A percentile compares a stretch with the other conserved stretches of the same genome.
These are phyloP conservation scores for Cercospora canescens DNA, from an alignment of 2,329 filamentous ascomycete species.

Conservation along the genomic window DNA sequence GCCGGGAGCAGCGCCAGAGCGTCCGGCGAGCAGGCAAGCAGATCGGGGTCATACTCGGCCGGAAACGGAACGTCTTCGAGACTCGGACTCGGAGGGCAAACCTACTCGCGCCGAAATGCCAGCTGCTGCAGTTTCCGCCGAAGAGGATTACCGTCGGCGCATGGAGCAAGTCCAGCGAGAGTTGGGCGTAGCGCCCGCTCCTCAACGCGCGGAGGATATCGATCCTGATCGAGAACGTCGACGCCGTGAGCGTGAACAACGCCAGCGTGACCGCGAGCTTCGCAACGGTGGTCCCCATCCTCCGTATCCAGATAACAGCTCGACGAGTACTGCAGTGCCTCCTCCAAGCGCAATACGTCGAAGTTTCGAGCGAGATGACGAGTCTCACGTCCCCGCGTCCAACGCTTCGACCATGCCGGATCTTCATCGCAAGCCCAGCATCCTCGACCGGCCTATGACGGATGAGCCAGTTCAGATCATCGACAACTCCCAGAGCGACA, in stretches of 20 bases:
- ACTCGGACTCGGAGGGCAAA: constrained; percentile 14
- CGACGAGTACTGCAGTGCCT: constrained; percentile 10
- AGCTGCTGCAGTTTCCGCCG: constrained; percentile 43
- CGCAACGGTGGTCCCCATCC: constrained; percentile 17
- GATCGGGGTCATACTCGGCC: constrained; percentile 13
- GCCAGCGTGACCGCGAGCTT: constrained; percentile 30
- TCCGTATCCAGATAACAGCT: constrained; percentile 19
- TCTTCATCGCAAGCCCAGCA: constrained; percentile 31
- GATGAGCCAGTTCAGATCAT: constrained; percentile 34
- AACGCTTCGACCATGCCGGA: constrained; percentile 18
- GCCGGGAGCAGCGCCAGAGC: constrained; percentile 8
- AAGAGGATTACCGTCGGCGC: constrained; percentile 53
- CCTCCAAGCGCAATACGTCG: background rate
- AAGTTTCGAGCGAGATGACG: constrained; percentile 28
- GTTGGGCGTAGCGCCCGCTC: constrained; percentile 37
- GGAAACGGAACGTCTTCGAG: constrained; percentile 8
- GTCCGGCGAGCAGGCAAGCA: constrained; percentile 12
- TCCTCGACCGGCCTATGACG: constrained; percentile 34
- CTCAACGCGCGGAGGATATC: constrained; percentile 26
- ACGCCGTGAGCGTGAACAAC: constrained; percentile 34
- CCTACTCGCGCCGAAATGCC: constrained; percentile 23
- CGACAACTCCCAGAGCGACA: constrained; percentile 35
- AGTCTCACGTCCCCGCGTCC: constrained; percentile 13
- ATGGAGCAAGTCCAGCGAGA: constrained; percentile 50
- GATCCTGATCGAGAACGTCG: constrained; percentile 36